Base-by-base conservation (phyloP, 352 stramenopile genomes). In the Phytophthora capsici region DNA sequence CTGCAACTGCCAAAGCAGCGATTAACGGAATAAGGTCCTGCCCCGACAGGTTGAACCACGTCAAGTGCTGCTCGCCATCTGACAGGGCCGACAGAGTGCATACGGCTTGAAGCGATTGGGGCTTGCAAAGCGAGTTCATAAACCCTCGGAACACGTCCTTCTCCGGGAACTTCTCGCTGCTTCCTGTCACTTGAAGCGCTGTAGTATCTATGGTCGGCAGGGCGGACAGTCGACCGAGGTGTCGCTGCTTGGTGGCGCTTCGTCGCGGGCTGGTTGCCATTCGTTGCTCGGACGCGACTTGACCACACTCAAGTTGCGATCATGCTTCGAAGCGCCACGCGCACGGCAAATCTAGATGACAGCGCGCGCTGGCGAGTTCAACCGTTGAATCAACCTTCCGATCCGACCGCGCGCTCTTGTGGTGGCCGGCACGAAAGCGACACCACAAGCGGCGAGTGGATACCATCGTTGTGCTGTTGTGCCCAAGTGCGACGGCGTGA, bases 401-500 rank as follows among this genome's bases (percentile, higher is more conserved):
- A 53, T 63, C 41, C 36, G 50, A 37, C 30, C 23, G 8, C 9
- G 28, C 6, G 28, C 58, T 55, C 53, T 30, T 63, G 54, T n/a
- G 13, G 58, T 54, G 63, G 65, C 40, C 51, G 38, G 53, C 65
- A 37, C 52, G 53, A 69, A 70, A 63, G 48, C 34, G 32, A 50
- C 32, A 32, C 49, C 43, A 55, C 48, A 61, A 49, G 43, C 50
- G 8, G 38, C 14, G 34, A 10, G n/a, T 30, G 43, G 55, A 62
- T 51, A 53, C 49, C 37, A 51, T 51, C 26, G 62, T 64, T 60
- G 61, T 65, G 34, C 34, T 10, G 47, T 69, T 65, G 62, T 59
- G 37, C 20, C 36, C 4, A 58, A 55, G 54, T 54, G 62, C 54
- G 53, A 65, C 34, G 47, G 6, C 30, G 64, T 72, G 64, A 67